Evolutionary conservation across 2,329 filamentous ascomycete genomes (phyloP).

Genomic region (Coleophoma eucalyptorum): DNA sequence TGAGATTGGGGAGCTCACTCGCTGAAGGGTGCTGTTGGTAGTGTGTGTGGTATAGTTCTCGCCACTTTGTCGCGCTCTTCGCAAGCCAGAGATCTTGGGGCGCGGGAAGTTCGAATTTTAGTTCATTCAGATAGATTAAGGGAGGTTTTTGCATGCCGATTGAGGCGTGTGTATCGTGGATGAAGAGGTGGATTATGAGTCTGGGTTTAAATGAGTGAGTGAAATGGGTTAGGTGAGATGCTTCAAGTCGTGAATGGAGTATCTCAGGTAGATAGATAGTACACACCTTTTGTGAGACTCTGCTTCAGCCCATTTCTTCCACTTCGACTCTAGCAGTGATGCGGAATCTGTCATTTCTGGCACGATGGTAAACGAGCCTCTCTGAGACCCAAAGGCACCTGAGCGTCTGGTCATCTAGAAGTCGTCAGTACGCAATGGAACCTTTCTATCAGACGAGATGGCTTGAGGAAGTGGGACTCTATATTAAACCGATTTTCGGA

Average conservation of each 20-base stretch:
- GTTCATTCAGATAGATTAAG: constrained; percentile 63
- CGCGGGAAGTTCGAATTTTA: constrained; percentile 62
- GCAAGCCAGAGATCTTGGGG: constrained; percentile 63
- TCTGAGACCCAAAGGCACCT: constrained; percentile 34
- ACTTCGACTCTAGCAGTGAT: constrained; percentile 56
- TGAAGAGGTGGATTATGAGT: constrained; percentile 62
- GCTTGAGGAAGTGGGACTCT: not conserved
- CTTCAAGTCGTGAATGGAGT: constrained; percentile 6
- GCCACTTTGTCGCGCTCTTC: constrained; percentile 60
- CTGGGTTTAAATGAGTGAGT: constrained; percentile 24
- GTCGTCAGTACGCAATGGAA: not conserved
- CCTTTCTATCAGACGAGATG: not conserved
- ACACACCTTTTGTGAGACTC: constrained; percentile 62
- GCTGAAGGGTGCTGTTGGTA: not conserved
- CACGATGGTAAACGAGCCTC: constrained; percentile 49
- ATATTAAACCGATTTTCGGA: too few relatives aligned
- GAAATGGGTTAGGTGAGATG: constrained; percentile 58
- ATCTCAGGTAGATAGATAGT: not conserved
- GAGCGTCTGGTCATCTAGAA: constrained; percentile 45
- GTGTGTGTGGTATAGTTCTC: constrained; percentile 45
- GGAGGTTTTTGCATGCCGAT: constrained; percentile 63
- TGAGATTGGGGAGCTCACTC: not conserved
- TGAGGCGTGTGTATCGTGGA: constrained; percentile 62
- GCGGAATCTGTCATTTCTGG: constrained; percentile 51
- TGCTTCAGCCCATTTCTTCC: constrained; percentile 59